phyloP scores from a whole-genome alignment of 2,329 filamentous ascomycete species.

The Fusarium foetens region DNA sequence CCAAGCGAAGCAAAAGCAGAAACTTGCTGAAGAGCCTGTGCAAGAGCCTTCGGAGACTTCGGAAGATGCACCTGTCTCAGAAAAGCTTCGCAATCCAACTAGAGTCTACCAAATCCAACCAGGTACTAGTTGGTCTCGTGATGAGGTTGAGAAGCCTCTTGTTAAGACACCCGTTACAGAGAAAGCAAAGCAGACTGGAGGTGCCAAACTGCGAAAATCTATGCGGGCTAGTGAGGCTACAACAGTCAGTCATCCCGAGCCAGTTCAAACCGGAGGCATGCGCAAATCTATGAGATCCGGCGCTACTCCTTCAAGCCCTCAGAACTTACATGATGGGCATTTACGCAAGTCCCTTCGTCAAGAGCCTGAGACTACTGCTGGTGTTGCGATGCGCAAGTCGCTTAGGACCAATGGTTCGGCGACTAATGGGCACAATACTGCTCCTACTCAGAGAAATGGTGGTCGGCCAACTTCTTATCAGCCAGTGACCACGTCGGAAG shows the following conservation, averaged over 20 bases:
- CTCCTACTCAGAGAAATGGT: conserved; percentile 5
- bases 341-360: conserved; percentile 40
- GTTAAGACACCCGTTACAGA: neutral
- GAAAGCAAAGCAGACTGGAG: conserved; percentile 1
- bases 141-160: conserved; percentile 22
- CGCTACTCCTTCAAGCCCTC: conserved; percentile 6
- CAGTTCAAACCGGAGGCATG: conserved; percentile 42
- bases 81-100: conserved; percentile 29
- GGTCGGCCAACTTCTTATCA: conserved; percentile 48
- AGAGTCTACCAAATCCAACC: conserved; percentile 55
- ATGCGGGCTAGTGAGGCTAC: conserved; percentile 53
- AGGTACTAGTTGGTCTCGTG: conserved; percentile 44
- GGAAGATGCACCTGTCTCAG: conserved; percentile 8
- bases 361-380: conserved; percentile 21
- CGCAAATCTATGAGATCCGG: conserved; percentile 49
- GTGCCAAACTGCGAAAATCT: conserved; percentile 57
- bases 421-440: conserved; percentile 9
- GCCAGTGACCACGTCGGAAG: conserved; percentile 23
- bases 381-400: conserved; percentile 39
- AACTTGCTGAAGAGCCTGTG: conserved; percentile 5
- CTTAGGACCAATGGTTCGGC: conserved; percentile 31
- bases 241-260: conserved; percentile 10
- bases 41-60: conserved; percentile 15
- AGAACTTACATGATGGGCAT: conserved; percentile 21
- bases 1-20: conserved; percentile 51